Conservation (phyloP, 345 rosid genomes). For the Fremontodendron californicum region DNA sequence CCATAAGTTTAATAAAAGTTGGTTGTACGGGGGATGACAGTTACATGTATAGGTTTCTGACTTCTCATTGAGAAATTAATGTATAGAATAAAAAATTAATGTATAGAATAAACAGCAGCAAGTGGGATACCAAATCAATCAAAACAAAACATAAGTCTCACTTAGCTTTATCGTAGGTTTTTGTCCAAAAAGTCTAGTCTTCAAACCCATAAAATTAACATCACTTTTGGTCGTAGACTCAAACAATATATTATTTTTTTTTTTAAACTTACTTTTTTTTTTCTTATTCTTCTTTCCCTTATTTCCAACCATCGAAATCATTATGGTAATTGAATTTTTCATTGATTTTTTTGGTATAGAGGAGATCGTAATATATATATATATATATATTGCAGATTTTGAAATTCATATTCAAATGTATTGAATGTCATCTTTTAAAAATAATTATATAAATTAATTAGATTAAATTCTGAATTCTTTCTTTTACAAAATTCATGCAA, state of each 20-base stretch:
- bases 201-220: not conserved
- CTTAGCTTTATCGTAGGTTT: not conserved
- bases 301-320: not conserved
- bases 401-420: no score
- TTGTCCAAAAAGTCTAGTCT: not conserved
- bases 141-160: not conserved
- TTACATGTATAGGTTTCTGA: not conserved
- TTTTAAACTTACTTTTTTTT: not conserved
- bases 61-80: not conserved
- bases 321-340: not conserved
- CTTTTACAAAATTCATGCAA: not conserved
- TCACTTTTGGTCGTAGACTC: not conserved
- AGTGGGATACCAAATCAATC: not conserved
- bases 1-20: slow-evolving; percentile 2
- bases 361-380: no score
- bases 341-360: not conserved
- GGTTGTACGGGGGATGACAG: not conserved
- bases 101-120: not conserved
- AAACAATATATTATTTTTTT: no score
- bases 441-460: no score
- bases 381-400: no score
- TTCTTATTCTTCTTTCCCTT: not conserved
- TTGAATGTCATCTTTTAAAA: no score
- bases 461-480: not conserved
- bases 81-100: not conserved